Evolutionary conservation across 805 yeast genomes (phyloP).

Genomic region (Kuraishia hungarica): DNA sequence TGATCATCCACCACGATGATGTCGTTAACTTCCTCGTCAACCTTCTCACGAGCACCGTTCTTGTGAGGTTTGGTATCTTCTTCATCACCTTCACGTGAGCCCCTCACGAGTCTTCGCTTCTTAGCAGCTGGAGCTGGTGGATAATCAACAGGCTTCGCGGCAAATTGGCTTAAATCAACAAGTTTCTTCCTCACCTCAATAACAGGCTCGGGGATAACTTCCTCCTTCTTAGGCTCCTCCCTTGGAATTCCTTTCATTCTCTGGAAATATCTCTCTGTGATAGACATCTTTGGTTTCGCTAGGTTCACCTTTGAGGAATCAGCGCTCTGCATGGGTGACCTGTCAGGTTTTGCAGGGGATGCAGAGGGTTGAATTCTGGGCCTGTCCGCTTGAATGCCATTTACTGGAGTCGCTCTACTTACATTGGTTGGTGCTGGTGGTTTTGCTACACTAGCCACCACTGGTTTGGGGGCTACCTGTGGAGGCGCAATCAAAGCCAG

Average conservation of each 20-base stretch:
- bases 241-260: conserved; percentile 1
- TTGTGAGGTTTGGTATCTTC: neutral
- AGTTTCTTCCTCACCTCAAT: neutral
- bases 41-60: neutral
- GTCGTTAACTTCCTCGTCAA: neutral
- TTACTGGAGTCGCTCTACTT: neutral
- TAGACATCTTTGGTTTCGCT: conserved; percentile 26
- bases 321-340: conserved; percentile 1
- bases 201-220: neutral
- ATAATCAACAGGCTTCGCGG: neutral
- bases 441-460: neutral
- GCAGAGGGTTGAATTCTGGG: neutral
- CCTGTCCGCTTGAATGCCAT: neutral
- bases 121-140: neutral
- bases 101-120: conserved; percentile 1
- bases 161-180: neutral
- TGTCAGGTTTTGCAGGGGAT: conserved; percentile 5
- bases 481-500: conserved; percentile 14
- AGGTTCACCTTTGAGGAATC: conserved; percentile 30
- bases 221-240: neutral
- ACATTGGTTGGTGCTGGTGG: neutral
- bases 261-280: conserved; percentile 26
- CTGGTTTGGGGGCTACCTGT: neutral
- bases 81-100: neutral
- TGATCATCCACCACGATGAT: neutral